Base-by-base conservation (phyloP, 164 flowering plant genomes). In the Magnolia officinalis region DNA sequence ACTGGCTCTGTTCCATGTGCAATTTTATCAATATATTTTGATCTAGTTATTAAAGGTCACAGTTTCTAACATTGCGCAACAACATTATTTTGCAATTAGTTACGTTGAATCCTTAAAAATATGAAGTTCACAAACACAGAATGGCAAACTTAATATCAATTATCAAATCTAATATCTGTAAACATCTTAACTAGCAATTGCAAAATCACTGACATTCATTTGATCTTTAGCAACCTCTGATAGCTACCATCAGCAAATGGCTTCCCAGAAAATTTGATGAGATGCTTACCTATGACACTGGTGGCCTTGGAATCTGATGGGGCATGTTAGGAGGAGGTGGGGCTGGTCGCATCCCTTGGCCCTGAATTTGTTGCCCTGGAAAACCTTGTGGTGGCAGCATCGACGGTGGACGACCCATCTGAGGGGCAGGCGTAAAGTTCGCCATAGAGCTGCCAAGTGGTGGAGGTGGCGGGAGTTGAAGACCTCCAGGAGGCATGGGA, bases 401-500 rank as follows among this genome's bases (percentile, higher is more conserved):
- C 29, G 73, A n/a, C 29, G 89, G 88, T 49, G 89, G 89, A 69
- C 93, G 94, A 74, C 91, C 45, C 45, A 37, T 37, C 45, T 37
- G 94, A 68, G 79, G 31, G 18, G 90, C 90, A 1, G 89, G 87
- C 37, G 96, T 88, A 81, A 88, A 95, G 80, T 90, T 92, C 1
- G 89, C 81, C 98, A 94, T 94, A 21, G 90, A 71, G 26, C 94
- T 91, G 82, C 95, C 90, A 71, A 83, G 79, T 20, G 96, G 91
- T 19, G 97, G 97, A 58, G 96, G 94, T 13, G 95, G 98, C 20
- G 99, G 96, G 58, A 84, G 87, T 50, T 91, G 86, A 55, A 89
- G 87, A 67, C 81, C 74, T 72, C 96, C 96, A 11, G 98, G 97
- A 63, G 94, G 98, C 96, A 91, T 92, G n/a, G 98, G 95, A 76